phyloP scores from a whole-genome alignment of 2,329 filamentous ascomycete species.

The Alternaria sp. region DNA sequence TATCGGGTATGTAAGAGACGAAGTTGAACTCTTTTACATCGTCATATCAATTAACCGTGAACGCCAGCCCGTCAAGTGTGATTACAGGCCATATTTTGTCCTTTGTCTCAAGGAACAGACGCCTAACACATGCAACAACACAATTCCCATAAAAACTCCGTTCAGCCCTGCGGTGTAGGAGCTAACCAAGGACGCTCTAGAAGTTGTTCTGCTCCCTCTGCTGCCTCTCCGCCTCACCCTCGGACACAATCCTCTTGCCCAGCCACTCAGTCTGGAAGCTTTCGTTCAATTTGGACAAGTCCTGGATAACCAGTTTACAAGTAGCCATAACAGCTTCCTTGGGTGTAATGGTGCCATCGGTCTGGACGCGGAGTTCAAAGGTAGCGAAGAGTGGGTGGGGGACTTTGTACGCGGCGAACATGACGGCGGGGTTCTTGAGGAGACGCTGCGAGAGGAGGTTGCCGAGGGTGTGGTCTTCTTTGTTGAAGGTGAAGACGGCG shows the following conservation, averaged over 20 bases:
- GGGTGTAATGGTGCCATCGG: constrained; percentile 86
- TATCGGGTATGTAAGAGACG: constrained; percentile 1
- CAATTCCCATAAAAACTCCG: background rate
- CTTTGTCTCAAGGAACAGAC: background rate
- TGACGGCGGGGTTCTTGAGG: constrained; percentile 81
- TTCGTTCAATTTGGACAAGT: constrained; percentile 79
- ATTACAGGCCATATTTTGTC: background rate
- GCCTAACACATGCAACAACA: background rate
- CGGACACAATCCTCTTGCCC: constrained; percentile 47
- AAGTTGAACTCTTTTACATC: background rate
- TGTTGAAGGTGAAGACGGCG: constrained; percentile 94
- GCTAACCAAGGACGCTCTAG: constrained; percentile 10
- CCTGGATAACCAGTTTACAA: constrained; percentile 82
- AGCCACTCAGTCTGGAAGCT: constrained; percentile 85
- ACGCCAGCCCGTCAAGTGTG: background rate
- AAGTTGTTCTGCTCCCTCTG: constrained; percentile 43
- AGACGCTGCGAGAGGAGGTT: constrained; percentile 89
- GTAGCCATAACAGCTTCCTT: constrained; percentile 84
- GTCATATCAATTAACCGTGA: background rate
- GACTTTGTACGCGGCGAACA: constrained; percentile 91
- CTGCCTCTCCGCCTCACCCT: constrained; percentile 45
- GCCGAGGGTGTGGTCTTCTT: constrained; percentile 95
- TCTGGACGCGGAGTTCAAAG: constrained; percentile 84
- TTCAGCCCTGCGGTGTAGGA: background rate
- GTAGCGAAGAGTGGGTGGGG: constrained; percentile 53